Evolutionary conservation across 179 eudicot species (phyloP), one percentile per base, ranked within the genome.

Genomic region (Camellia oleifera): DNA sequence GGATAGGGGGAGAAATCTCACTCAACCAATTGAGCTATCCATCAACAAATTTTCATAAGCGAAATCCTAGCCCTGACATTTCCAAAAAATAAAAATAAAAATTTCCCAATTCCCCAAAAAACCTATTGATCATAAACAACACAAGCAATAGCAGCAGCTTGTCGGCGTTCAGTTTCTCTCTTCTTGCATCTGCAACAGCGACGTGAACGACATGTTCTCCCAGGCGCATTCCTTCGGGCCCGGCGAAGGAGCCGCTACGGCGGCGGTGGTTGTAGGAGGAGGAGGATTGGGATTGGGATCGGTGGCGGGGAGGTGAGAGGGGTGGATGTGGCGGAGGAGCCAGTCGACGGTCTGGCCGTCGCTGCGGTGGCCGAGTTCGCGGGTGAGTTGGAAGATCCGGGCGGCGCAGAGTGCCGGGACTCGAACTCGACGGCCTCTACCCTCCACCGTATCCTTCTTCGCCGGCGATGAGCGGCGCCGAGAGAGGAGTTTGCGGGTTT

Each of bases 311-410:
- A 64, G 66, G 57, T 8, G 9, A 40, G 75, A 69, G 52, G 66
- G 76, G 23, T 56, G 54, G 71, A 78, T 75, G 42, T 78, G 66
- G 69, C n/a, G 75, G 52, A 79, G 81, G 45, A 79, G 77, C 81
- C 81, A 79, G 26, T 71, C 76, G 42, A 79, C 52, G 53, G 81
- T 79, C n/a, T 79, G 69, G 68, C 81, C 81, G 12, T 79, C 58
- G 13, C 76, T 57, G 50, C 60, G 68, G 76, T 79, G 75, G 23
- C 81, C 76, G 57, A 79, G 81, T 42, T 79, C 81, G 20, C 81
- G 68, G 46, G 81, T 79, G 69, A 79, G 81, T 58, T 79, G 81
- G 45, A 79, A 79, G 65, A 79, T 71, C 3, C 81, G 76, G 67
- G 81, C 81, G 11, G 81, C 81, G 67, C 81, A 79, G 17, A 71